Base-by-base conservation (phyloP, 169 alveolate genomes). In the Toxoplasma gondii region DNA sequence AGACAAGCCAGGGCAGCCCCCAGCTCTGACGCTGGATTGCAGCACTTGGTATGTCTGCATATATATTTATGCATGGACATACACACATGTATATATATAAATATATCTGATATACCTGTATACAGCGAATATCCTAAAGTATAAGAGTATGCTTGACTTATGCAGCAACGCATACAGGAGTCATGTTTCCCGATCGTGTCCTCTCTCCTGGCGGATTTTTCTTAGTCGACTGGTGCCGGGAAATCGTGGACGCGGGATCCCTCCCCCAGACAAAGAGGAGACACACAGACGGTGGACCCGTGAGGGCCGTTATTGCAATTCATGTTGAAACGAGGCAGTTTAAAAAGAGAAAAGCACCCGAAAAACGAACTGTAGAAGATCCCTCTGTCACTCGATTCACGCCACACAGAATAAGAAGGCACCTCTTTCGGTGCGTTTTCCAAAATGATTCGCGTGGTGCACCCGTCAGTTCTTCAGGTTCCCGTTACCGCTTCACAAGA, bases 371-470 rank as follows among this genome's bases (percentile, higher is more conserved):
- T 16, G 74, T 27, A 64, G 74, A 64, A 64, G 74, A 64, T 64
- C 74, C 74, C 74, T 64, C 74, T 64, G 74, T 64, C 74, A 64
- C 74, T 64, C 74, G 74, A 64, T 64, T 64, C 74, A 64, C 74
- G 22, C 74, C 7, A 27, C 74, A 64, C 74, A 64, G 29, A 64
- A 64, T 12, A 49, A 49, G 58, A 49, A 49, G 12, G 58, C 58
- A 49, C 58, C 58, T 49, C n/a, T 49, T 49, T 49, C 58, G 58
- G 58, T 49, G 58, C 58, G 22, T 4, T 49, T 12, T 4, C 58
- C 58, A 49, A 49, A 49, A 49, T 49, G 4, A 49, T 49, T 49
- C 58, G 58, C 58, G 58, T 49, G 22, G 22, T 49, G 58, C 58
- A 49, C 58, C 58, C 58, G 58, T 49, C 58, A 49, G 58, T 12